These are phyloP conservation scores for Sophora flavescens DNA, from an alignment of 306 rosid genomes.

Conservation along the genomic window DNA sequence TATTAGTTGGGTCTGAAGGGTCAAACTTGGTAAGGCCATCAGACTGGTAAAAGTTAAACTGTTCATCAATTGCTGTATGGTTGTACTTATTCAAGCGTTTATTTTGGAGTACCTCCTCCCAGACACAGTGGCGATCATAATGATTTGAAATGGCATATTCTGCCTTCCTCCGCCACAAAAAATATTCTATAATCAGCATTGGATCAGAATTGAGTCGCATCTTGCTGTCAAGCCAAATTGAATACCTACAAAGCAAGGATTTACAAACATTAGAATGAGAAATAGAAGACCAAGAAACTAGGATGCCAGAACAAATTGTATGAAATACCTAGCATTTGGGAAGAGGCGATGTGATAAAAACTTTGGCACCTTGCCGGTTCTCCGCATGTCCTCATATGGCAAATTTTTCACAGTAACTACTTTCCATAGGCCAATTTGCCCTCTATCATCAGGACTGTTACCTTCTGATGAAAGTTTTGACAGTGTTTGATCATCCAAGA, in stretches of 20 bases:
- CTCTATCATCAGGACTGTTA: slow-evolving; percentile 69
- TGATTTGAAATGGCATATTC: slow-evolving; percentile 97
- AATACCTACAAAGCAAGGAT: slow-evolving; percentile 72
- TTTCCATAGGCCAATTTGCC: slow-evolving; percentile 86
- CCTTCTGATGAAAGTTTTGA: slow-evolving; percentile 79
- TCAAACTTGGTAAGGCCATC: slow-evolving; percentile 89
- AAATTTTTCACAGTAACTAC: slow-evolving; percentile 72
- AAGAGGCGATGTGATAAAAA: slow-evolving; percentile 92
- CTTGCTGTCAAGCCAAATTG: slow-evolving; percentile 98
- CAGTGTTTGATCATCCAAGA: slow-evolving; percentile 81
- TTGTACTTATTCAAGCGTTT: slow-evolving; percentile 89
- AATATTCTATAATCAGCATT: slow-evolving; percentile 81
- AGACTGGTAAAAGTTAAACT: slow-evolving; percentile 73
- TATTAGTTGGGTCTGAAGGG: slow-evolving; percentile 63
- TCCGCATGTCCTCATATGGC: slow-evolving; percentile 89
- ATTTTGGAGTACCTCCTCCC: slow-evolving; percentile 96
- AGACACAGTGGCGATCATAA: slow-evolving; percentile 91
- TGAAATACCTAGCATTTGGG: slow-evolving; percentile 79
- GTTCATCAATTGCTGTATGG: slow-evolving; percentile 84
- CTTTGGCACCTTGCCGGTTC: slow-evolving; percentile 98
- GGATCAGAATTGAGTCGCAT: slow-evolving; percentile 90
- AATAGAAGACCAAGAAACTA: slow-evolving; percentile 39
- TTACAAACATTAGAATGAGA: slow-evolving; percentile 31
- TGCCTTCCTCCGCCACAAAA: slow-evolving; percentile 84
- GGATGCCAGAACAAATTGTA: slow-evolving; percentile 38